These are phyloP conservation scores for Acanthamoeba quina DNA, from an alignment of 208 protist genomes.

Conservation along the genomic window DNA sequence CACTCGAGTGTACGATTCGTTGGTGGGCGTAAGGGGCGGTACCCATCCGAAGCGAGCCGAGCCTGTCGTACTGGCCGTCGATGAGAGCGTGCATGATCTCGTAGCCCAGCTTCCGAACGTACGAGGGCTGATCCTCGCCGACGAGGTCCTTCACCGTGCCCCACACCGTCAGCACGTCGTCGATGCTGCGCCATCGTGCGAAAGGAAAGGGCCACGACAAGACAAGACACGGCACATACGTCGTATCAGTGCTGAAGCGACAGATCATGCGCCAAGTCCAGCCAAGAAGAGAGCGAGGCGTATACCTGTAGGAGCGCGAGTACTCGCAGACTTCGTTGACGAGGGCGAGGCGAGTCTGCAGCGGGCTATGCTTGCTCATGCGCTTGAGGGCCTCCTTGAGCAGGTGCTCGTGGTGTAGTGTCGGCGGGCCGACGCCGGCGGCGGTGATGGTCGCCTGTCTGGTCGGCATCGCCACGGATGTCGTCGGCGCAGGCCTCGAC, in stretches of 20 bases:
- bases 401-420: constrained; percentile 39
- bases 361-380: not conserved
- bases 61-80: constrained; percentile 36
- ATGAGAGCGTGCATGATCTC: constrained; percentile 62
- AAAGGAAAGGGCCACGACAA: not conserved
- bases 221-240: not conserved
- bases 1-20: too few species aligned
- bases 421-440: not conserved
- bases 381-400: constrained; percentile 39
- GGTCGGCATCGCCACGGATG: not conserved
- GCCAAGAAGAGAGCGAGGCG: not conserved
- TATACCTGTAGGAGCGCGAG: constrained; percentile 33
- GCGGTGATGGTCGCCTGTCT: not conserved
- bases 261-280: not conserved
- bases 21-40: not conserved
- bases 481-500: not conserved
- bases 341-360: constrained; percentile 33
- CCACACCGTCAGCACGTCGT: constrained; percentile 62
- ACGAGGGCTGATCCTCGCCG: constrained; percentile 37
- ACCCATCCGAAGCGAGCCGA: constrained; percentile 61
- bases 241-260: not conserved
- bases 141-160: constrained; percentile 67
- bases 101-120: constrained; percentile 44
- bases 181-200: not conserved
- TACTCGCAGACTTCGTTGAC: constrained; percentile 70